A percentile compares a stretch with the other conserved stretches of the same genome.
phyloP scores from a whole-genome alignment of 2,329 filamentous ascomycete genomes.

The Penicillium sp. region DNA sequence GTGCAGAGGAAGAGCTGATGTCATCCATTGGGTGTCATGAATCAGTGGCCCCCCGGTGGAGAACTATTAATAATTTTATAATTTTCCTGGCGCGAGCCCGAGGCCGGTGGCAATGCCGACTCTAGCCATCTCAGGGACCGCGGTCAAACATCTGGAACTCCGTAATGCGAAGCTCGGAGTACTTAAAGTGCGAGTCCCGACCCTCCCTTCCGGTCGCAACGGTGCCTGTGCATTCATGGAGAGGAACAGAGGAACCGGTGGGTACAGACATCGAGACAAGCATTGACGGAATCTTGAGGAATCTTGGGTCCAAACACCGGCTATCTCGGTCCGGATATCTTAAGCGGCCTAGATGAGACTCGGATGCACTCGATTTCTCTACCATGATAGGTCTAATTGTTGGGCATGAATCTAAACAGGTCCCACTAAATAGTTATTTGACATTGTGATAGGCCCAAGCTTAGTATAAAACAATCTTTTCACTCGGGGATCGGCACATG shows the following conservation, averaged over 20 bases:
- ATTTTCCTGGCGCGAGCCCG: background rate
- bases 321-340: background rate
- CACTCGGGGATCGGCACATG: too few species aligned
- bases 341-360: too few species aligned
- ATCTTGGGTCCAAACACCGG: conserved; percentile 8
- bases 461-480: too few species aligned
- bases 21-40: conserved; percentile 9
- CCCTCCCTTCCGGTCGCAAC: background rate
- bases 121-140: background rate
- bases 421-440: too few species aligned
- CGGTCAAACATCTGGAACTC: background rate
- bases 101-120: background rate
- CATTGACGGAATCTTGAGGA: conserved; percentile 7
- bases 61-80: conserved; percentile 4
- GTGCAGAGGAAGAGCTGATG: conserved; percentile 6
- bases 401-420: too few species aligned
- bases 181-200: background rate
- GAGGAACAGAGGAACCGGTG: background rate
- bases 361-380: too few species aligned
- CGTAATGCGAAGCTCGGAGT: background rate
- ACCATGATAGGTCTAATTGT: too few species aligned
- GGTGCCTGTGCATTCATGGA: background rate
- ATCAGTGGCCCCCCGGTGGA: background rate
- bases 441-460: too few species aligned
- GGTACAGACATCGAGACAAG: conserved; percentile 3